Conservation (phyloP, 148 eudicot species). For the Chenopodium formosanum region DNA sequence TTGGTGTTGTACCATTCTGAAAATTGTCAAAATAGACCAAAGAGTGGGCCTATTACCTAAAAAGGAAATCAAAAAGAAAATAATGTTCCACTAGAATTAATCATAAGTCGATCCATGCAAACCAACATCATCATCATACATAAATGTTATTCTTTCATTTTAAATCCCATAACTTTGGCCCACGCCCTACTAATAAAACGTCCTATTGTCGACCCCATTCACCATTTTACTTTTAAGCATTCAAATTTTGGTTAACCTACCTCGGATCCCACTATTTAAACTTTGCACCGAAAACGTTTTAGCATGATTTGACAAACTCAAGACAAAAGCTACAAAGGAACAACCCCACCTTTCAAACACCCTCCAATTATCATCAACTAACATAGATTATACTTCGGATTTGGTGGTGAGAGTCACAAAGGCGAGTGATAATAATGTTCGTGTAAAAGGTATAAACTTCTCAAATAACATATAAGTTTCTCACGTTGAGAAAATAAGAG, state of each 20-base stretch:
- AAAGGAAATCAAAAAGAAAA: background rate
- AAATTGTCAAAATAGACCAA: background rate
- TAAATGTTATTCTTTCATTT: background rate
- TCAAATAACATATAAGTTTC: no score
- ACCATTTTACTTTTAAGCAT: background rate
- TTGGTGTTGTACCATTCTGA: background rate
- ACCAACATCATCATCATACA: conserved; percentile 8
- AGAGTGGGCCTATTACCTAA: background rate
- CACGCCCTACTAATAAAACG: background rate
- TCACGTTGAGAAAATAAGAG: no score
- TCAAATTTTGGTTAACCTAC: conserved; percentile 3
- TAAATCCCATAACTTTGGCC: background rate
- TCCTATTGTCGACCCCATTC: background rate
- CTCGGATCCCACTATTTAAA: conserved; percentile 9
- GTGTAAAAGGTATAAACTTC: no score
- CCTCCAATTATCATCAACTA: background rate
- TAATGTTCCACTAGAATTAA: background rate
- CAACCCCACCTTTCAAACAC: background rate
- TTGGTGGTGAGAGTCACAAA: no score
- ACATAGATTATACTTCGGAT: no score
- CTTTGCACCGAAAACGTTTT: conserved; percentile 14
- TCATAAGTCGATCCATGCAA: conserved; percentile 1
- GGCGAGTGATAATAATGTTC: no score
- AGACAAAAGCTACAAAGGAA: background rate
- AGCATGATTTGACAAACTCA: background rate